These are phyloP conservation scores for Penicillium herquei DNA, from an alignment of 495 filamentous ascomycete genomes.

Conservation along the genomic window DNA sequence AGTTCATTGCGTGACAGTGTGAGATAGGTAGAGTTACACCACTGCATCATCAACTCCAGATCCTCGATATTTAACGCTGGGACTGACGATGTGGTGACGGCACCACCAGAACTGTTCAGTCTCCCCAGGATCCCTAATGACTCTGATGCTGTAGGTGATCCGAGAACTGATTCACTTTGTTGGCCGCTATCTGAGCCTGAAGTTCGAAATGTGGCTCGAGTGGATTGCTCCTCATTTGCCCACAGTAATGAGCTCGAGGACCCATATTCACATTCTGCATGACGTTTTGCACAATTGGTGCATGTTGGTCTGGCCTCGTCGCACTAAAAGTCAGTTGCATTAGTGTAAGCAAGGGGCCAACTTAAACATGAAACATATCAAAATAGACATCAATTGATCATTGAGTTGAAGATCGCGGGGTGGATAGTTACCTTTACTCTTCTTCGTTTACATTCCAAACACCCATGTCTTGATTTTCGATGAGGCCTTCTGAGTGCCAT, in stretches of 20 bases:
- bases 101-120: slow-evolving; percentile 14
- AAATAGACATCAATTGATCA: background rate
- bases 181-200: slow-evolving; percentile 25
- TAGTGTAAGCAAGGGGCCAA: background rate
- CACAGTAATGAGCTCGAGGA: slow-evolving; percentile 36
- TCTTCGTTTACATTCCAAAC: slow-evolving; percentile 34
- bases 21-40: slow-evolving; percentile 38
- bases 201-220: slow-evolving; percentile 13
- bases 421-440: slow-evolving; percentile 38
- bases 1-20: slow-evolving; percentile 30
- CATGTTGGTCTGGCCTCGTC: slow-evolving; percentile 39
- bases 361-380: background rate
- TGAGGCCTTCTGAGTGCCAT: slow-evolving; percentile 37
- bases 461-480: slow-evolving; percentile 36
- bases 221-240: slow-evolving; percentile 34
- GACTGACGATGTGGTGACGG: slow-evolving; percentile 7
- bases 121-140: slow-evolving; percentile 29
- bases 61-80: slow-evolving; percentile 33
- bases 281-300: slow-evolving; percentile 40
- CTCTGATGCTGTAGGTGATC: slow-evolving; percentile 16
- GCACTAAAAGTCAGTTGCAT: slow-evolving; percentile 23
- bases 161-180: slow-evolving; percentile 12
- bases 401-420: background rate
- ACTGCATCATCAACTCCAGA: slow-evolving; percentile 46
- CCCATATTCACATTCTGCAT: slow-evolving; percentile 40